Evolutionary conservation across 2,329 filamentous ascomycete species (phyloP), one percentile per base, ranked within the genome.

Genomic region (Apiospora koreana): DNA sequence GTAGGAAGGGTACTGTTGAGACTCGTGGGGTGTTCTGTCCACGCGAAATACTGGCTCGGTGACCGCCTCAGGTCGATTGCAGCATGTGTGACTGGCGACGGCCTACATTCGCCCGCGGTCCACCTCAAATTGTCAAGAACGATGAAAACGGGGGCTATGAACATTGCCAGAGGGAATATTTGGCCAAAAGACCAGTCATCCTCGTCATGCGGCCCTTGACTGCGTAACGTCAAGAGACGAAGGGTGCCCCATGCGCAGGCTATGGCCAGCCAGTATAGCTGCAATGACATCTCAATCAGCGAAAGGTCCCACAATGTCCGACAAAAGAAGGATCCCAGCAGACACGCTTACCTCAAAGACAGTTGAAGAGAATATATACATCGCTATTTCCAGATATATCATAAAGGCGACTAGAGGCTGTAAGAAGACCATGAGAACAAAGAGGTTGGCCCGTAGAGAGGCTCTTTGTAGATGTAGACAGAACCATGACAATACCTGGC

Each of bases 391-490:
- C 4, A 31, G 5, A 31, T 31, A 54, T 2, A 54, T 54, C 48
- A 54, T 31, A 1, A 28, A 28, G 1, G 25, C 48, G 5, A 54
- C 25, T 1, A 54, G 25, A 23, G 48, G 48, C 5, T 54, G 48
- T 12, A 54, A 18, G 25, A 54, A 18, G 12, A 25, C 48, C 48
- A 54, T 54, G 4, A 31, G 21, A 8, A 9, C 25, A 2, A 54
- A 54, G 1, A 54, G 48, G 7, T 14, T 18, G 14, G 7, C 25
- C 2, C 14, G 25, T 1, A 54, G 16, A 3, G 48, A 28, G 16
- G 1, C 1, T 2, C 0, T 2, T 3, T 18, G 25, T 2, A 54
- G 14, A 2, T 7, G 2, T 0, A 54, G 5, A 5, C 48, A 54
- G 12, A 54, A 28, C 14, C 25, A 7, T 18, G 48, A 31, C 2